Base-by-base conservation (phyloP, 2,329 filamentous ascomycete species). In the Aspergillus carbonarius region DNA sequence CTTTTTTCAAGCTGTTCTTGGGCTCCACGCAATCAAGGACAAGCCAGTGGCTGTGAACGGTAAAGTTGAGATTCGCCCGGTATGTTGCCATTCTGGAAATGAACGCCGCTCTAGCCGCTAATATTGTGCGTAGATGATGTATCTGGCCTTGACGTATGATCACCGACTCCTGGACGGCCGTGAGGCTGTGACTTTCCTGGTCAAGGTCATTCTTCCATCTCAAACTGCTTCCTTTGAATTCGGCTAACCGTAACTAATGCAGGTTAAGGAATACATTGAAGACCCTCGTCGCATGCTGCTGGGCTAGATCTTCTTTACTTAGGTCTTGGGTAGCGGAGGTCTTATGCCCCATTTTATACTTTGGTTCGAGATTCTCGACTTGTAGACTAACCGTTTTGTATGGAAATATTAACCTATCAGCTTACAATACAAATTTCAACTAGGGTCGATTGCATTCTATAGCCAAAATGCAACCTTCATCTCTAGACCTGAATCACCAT, bases 11-110 rank as follows among this genome's bases (percentile, higher is more conserved):
- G 85, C 92, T 58, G 93, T 97, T 9, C 85, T 97, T 59, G 93
- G 93, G 65, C 87, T 97, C 20, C 93, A 99, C 76, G 92, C 93
- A 48, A 97, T 97, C 79, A 99, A 99, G 82, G 92, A 99, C 56
- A 91, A 90, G 70, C 88, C 93, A 2, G 87, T 97, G 54, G 93
- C 85, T 25, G 83, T 98, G 62, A 92, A 98, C 71, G 95, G 95
- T 72, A 96, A 97, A 82, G 83, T 98, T 58, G 93, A 97, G 77
- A 91, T 96, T 68, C 86, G 95, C 66, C 95, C 95, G 20, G 83
- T 85, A 76, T 65, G 81, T 55, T 35, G 13, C 23, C 44, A n/a
- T 51, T 30, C 6, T 30, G 35, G 18, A 17, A 15, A 37, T 23
- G 7, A 15, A 25, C 12, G 13, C n/a, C 15, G 6, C 37, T 15